phyloP scores from a whole-genome alignment of 73 alveolate genomes.

The Blepharisma japonicum region DNA sequence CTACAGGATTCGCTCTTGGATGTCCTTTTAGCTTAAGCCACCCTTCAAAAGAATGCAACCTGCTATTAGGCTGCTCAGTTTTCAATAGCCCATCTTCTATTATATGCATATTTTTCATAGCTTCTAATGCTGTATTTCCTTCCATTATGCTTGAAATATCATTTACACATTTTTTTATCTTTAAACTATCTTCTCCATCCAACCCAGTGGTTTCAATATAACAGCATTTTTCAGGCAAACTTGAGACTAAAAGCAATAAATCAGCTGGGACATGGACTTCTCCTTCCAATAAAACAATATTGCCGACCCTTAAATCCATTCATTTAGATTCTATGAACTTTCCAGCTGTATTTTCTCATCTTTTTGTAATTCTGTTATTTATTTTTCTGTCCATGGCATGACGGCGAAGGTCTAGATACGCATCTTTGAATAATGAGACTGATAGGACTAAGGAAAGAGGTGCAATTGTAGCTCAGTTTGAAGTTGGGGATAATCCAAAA shows the following conservation, averaged over 20 bases:
- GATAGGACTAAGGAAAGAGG: constrained; percentile 30
- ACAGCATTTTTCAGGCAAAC: constrained; percentile 67
- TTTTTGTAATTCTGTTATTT: constrained; percentile 7
- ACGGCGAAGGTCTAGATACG: constrained; percentile 22
- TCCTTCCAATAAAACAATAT: constrained; percentile 28
- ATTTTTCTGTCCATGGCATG: constrained; percentile 22
- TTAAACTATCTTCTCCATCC: constrained; percentile 99
- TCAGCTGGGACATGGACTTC: constrained; percentile 89
- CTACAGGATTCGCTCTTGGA: constrained; percentile 52
- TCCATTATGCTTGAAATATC: constrained; percentile 35
- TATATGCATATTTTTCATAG: constrained; percentile 25
- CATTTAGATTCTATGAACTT: not conserved
- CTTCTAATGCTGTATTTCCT: not conserved
- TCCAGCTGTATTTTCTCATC: not conserved
- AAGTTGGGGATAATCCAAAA: constrained; percentile 34
- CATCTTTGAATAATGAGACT: constrained; percentile 27
- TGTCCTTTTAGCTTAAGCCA: constrained; percentile 51
- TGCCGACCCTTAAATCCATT: constrained; percentile 28
- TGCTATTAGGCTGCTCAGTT: constrained; percentile 61
- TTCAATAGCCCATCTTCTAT: constrained; percentile 40
- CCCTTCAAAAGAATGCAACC: constrained; percentile 64
- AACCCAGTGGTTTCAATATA: constrained; percentile 94
- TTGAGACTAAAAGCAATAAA: constrained; percentile 65
- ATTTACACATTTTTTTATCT: constrained; percentile 67
- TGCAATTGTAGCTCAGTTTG: constrained; percentile 30